phyloP scores from a whole-genome alignment of 768 basidiomycete genomes.

The Trametes villosa region DNA sequence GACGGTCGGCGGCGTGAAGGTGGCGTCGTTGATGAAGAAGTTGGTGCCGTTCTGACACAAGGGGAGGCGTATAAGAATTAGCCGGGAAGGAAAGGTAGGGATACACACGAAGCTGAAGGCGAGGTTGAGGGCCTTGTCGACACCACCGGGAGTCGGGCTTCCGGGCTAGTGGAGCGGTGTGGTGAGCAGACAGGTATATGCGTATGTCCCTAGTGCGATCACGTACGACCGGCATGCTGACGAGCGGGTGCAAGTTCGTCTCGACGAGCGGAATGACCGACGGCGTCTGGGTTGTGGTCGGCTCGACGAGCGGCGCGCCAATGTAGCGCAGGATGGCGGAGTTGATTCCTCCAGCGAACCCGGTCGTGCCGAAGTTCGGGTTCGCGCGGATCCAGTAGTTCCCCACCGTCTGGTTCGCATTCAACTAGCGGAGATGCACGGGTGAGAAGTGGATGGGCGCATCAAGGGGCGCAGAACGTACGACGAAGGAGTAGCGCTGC shows the following conservation, averaged over 20 bases:
- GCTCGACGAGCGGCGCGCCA: slow-evolving; percentile 42
- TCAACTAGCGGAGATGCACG: slow-evolving; percentile 4
- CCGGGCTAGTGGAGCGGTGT: slow-evolving; percentile 17
- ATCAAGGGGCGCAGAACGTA: neutral
- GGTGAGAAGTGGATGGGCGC: neutral
- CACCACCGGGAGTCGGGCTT: slow-evolving; percentile 21
- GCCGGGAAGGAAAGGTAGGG: neutral
- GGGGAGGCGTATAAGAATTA: neutral
- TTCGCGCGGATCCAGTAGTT: slow-evolving; percentile 29
- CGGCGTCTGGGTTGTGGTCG: slow-evolving; percentile 24
- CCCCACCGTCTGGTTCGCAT: slow-evolving; percentile 26
- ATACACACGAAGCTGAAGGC: slow-evolving; percentile 26
- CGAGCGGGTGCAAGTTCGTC: slow-evolving; percentile 21
- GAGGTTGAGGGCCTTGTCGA: slow-evolving; percentile 23
- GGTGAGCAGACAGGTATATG: neutral
- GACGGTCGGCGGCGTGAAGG: slow-evolving; percentile 45
- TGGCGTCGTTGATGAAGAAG: slow-evolving; percentile 41
- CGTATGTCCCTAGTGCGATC: no score
- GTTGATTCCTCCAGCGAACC: slow-evolving; percentile 42
- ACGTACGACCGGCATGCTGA: slow-evolving; percentile 16
- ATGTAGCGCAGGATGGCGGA: slow-evolving; percentile 50
- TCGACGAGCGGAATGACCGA: slow-evolving; percentile 19
- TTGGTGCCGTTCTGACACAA: slow-evolving; percentile 13
- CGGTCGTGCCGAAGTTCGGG: slow-evolving; percentile 25
- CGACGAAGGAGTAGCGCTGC: slow-evolving; percentile 57